Base-by-base conservation (phyloP, 106 monocot species). In the Alisma plantagoaquatica region DNA sequence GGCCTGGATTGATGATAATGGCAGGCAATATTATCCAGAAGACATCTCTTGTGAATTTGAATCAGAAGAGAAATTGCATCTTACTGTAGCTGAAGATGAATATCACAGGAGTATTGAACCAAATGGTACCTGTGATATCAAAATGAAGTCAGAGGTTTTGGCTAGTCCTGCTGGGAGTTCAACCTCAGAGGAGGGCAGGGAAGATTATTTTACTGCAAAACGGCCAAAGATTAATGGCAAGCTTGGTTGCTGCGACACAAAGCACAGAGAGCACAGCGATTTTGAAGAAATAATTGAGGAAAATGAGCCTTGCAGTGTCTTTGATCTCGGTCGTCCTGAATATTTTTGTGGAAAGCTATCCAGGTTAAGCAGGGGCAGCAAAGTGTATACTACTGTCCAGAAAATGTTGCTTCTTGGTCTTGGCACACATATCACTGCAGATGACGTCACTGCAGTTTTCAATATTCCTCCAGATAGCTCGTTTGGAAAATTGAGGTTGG, bases 1-100 rank as follows among this genome's bases (percentile, higher is more conserved):
- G 29, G 87, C 78, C 15, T 88, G 87, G 87, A 63, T 88, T 66
- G 87, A 88, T 65, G 72, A 61, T 27, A 31, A 82, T 42, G 78
- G 60, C 4, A 69, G 61, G 29, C 62, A 56, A 3, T 88, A 75
- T 51, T 88, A 63, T 63, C 87, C 78, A 22, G 22, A 43, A 31
- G 45, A 33, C 57, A 31, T 45, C 26, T 19, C 43, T 49, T 18
- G 31, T 60, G 28, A 42, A 24, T 27, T 30, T 41, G 14, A 27
- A 20, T 42, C 31, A 31, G 31, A n/a, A 30, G 48, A 22, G 26
- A n/a, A n/a, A n/a, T n/a, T n/a, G n/a, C n/a, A n/a, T n/a, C n/a
- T n/a, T n/a, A n/a, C n/a, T n/a, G n/a, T n/a, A n/a, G n/a, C n/a
- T n/a, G n/a, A n/a, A n/a, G n/a, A n/a, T 48, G 31, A n/a, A 30